phyloP scores from a whole-genome alignment of 1,284 basidiomycete genomes.

The Ustilago hordei region DNA sequence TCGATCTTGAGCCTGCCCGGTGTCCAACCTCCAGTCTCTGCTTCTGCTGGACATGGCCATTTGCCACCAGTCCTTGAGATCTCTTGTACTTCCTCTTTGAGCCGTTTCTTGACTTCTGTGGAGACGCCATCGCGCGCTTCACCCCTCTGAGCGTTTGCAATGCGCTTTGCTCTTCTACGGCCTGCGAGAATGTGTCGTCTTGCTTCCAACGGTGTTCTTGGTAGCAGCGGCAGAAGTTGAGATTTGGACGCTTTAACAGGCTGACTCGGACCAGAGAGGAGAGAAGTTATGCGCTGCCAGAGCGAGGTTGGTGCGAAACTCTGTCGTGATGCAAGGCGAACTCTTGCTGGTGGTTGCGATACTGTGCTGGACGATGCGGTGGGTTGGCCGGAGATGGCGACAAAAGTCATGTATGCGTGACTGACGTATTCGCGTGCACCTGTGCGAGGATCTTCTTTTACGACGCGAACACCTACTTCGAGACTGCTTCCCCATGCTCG shows the following conservation, averaged over 20 bases:
- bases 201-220: constrained; percentile 66
- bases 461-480: constrained; percentile 70
- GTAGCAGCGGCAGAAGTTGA: constrained; percentile 60
- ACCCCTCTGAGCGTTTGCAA: constrained; percentile 56
- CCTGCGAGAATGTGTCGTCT: constrained; percentile 70
- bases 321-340: constrained; percentile 51
- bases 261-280: constrained; percentile 13
- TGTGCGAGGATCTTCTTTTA: constrained; percentile 61
- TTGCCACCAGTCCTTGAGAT: constrained; percentile 40
- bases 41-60: constrained; percentile 34
- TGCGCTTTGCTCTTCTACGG: constrained; percentile 66
- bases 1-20: constrained; percentile 40
- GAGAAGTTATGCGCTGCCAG: constrained; percentile 23
- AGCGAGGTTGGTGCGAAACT: constrained; percentile 16
- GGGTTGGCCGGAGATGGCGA: constrained; percentile 46
- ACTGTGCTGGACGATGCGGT: constrained; percentile 18
- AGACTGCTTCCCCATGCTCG: constrained; percentile 69
- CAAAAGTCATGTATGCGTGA: constrained; percentile 71
- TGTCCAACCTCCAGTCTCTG: constrained; percentile 29
- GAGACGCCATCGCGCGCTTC: constrained; percentile 55
- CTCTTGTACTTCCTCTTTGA: constrained; percentile 58
- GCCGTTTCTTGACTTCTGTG: constrained; percentile 46
- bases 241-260: constrained; percentile 40
- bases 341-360: constrained; percentile 35
- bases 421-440: constrained; percentile 67